Evolutionary conservation across 345 rosid species (phyloP).

Genomic region (Brassica carinata): DNA sequence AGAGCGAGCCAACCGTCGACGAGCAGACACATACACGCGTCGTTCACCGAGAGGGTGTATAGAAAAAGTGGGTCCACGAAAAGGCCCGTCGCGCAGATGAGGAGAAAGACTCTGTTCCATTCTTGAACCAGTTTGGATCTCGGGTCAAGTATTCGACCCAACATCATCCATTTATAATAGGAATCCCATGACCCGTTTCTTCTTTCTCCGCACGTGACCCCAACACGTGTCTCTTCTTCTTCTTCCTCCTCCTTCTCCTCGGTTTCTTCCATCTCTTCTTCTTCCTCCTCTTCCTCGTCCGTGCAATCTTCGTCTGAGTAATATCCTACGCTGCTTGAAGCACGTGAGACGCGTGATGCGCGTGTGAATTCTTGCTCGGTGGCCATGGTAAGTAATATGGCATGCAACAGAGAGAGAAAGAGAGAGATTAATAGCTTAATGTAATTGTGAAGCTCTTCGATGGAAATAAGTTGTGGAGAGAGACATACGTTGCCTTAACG

Average conservation of each 20-base stretch:
- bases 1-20: constrained; percentile 93
- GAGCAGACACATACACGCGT: constrained; percentile 73
- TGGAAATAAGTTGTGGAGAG: constrained; percentile 22
- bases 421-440: neutral
- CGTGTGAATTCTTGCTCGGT: constrained; percentile 41
- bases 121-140: constrained; percentile 82
- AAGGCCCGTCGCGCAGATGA: constrained; percentile 79
- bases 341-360: constrained; percentile 41
- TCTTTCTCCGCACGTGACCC: constrained; percentile 35
- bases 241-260: constrained; percentile 33
- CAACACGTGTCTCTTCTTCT: constrained; percentile 29
- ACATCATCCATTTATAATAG: constrained; percentile 45
- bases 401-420: constrained; percentile 30
- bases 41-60: constrained; percentile 74
- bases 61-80: constrained; percentile 95
- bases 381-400: constrained; percentile 39
- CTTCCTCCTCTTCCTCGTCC: constrained; percentile 40
- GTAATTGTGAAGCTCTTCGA: constrained; percentile 5
- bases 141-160: constrained; percentile 80
- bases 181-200: constrained; percentile 31
- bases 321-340: constrained; percentile 36
- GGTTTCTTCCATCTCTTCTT: constrained; percentile 31
- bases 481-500: constrained; percentile 12
- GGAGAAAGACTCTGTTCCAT: constrained; percentile 87
- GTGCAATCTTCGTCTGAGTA: constrained; percentile 48